These are phyloP conservation scores for Plantago elongata DNA, from an alignment of 257 asterid species.

Conservation along the genomic window DNA sequence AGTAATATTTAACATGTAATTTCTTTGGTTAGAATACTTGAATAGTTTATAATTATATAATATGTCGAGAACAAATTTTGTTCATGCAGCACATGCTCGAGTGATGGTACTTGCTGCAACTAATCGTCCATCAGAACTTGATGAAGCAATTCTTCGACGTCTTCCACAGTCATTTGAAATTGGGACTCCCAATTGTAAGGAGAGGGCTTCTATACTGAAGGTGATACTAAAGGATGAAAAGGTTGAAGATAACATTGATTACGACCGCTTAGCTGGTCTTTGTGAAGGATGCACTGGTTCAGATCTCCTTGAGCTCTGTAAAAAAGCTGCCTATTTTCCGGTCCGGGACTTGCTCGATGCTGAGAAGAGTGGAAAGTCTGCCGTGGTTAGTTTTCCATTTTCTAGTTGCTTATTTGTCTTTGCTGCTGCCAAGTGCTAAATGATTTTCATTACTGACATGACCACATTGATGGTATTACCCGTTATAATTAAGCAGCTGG, in stretches of 20 bases:
- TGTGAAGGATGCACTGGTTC: slow-evolving; percentile 92
- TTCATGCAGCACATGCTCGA: slow-evolving; percentile 61
- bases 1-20: background rate
- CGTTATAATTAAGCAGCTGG: background rate
- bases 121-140: slow-evolving; percentile 97
- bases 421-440: background rate
- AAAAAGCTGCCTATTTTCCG: slow-evolving; percentile 88
- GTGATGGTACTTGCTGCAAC: slow-evolving; percentile 98
- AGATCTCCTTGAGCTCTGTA: slow-evolving; percentile 86
- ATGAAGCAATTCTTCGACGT: slow-evolving; percentile 94
- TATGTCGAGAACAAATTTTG: slow-evolving; percentile 19
- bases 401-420: background rate
- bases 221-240: slow-evolving; percentile 82
- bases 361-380: slow-evolving; percentile 56
- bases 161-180: slow-evolving; percentile 95
- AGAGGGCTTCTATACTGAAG: slow-evolving; percentile 69
- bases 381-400: slow-evolving; percentile 39
- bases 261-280: slow-evolving; percentile 56
- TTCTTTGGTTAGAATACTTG: too few relatives aligned
- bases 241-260: slow-evolving; percentile 55
- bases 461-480: background rate
- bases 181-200: slow-evolving; percentile 62
- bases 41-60: background rate
- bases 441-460: background rate
- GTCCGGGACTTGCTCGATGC: slow-evolving; percentile 69